Evolutionary conservation across 202 grass and related monocot species (phyloP).

Genomic region (Elaeis oleifera): DNA sequence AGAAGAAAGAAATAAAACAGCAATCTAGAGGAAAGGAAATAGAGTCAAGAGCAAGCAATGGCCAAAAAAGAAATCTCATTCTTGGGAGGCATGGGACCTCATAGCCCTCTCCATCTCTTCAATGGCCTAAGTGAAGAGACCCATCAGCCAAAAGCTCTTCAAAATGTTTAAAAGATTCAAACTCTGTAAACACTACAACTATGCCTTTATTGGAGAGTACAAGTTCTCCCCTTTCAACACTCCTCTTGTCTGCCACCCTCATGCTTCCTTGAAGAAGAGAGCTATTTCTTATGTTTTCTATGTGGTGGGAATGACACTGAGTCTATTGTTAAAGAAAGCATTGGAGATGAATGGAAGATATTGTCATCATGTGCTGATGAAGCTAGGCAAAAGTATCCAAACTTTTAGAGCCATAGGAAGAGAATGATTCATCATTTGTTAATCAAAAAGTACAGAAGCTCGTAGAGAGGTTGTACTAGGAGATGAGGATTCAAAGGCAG

Average conservation of each 20-base stretch:
- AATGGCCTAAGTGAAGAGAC: constrained; percentile 39
- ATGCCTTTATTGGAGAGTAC: constrained; percentile 59
- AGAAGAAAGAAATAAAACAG: too few species aligned
- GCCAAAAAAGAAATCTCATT: constrained; percentile 29
- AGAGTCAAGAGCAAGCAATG: constrained; percentile 16
- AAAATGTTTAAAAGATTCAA: constrained; percentile 47
- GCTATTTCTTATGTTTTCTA: constrained; percentile 33
- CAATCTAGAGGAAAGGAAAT: not conserved
- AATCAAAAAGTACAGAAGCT: constrained; percentile 66
- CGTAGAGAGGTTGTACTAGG: constrained; percentile 79
- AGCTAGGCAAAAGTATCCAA: not conserved
- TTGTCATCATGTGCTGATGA: constrained; percentile 8
- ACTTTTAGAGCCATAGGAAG: constrained; percentile 1
- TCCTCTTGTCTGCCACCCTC: constrained; percentile 35
- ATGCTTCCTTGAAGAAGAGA: constrained; percentile 17
- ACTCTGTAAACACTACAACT: constrained; percentile 55
- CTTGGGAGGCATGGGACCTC: constrained; percentile 55
- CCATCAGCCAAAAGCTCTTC: constrained; percentile 36
- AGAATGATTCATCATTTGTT: constrained; percentile 18
- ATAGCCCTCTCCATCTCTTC: constrained; percentile 36
- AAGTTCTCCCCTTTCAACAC: constrained; percentile 70
- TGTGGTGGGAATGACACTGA: constrained; percentile 24
- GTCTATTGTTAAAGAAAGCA: constrained; percentile 10
- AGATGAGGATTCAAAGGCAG: constrained; percentile 59
- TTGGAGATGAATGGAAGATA: constrained; percentile 18